Evolutionary conservation across 1,284 basidiomycete species (phyloP).

Genomic region (Leccinum pachyderme): DNA sequence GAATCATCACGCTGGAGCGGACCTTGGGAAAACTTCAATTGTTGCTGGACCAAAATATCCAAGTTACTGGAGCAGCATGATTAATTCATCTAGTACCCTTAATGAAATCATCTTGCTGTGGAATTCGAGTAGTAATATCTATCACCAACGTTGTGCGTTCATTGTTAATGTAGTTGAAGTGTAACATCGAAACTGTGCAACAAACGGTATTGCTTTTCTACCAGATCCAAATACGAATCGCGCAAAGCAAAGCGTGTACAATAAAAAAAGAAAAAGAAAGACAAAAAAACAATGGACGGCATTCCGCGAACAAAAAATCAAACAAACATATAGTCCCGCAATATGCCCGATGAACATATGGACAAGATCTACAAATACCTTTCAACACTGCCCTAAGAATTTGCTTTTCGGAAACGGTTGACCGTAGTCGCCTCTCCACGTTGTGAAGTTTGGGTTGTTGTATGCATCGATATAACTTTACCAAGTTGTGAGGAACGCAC

Average conservation of each 20-base stretch:
- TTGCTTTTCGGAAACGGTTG: conserved; percentile 62
- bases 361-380: conserved; percentile 5
- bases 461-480: conserved; percentile 51
- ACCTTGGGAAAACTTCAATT: conserved; percentile 57
- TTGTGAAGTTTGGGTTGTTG: conserved; percentile 55
- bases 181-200: conserved; percentile 9
- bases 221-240: conserved; percentile 2
- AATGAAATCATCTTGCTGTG: conserved; percentile 13
- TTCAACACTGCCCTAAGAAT: conserved; percentile 52
- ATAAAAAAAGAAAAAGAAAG: conserved; percentile 16
- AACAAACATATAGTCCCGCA: conserved; percentile 8
- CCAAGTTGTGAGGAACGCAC: conserved; percentile 22
- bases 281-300: conserved; percentile 18
- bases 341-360: conserved; percentile 8
- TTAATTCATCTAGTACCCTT: conserved; percentile 14
- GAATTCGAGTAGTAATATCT: conserved; percentile 22
- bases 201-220: conserved; percentile 13
- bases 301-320: neutral
- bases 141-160: conserved; percentile 32
- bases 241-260: conserved; percentile 21
- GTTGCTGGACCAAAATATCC: conserved; percentile 27
- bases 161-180: conserved; percentile 20
- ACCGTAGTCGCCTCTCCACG: conserved; percentile 56
- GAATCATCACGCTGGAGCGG: conserved; percentile 76
- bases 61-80: conserved; percentile 16